Percentiles rank a stretch among this genome's conserved stretches.
phyloP scores from a whole-genome alignment of 352 stramenopile species.

The Phytophthora cactorum region DNA sequence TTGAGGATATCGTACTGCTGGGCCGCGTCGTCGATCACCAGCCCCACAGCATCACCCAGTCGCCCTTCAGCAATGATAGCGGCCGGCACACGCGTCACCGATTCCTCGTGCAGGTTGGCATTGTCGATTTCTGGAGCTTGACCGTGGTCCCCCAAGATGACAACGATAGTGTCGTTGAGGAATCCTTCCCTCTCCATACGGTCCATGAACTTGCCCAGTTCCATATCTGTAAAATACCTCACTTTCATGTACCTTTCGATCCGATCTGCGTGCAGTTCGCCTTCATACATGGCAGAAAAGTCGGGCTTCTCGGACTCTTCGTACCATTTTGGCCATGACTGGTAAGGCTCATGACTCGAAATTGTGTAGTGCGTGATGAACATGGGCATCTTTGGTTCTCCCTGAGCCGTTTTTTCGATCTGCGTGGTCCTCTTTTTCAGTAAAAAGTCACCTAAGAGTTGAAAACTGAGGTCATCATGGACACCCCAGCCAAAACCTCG shows the following conservation, averaged over 20 bases:
- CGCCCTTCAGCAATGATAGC: conserved; percentile 59
- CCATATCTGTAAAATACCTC: conserved; percentile 62
- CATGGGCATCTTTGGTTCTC: conserved; percentile 40
- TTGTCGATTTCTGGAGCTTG: conserved; percentile 54
- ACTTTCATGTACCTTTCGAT: conserved; percentile 61
- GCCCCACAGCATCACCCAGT: conserved; percentile 44
- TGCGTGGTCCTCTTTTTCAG: conserved; percentile 23
- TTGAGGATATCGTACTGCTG: conserved; percentile 70
- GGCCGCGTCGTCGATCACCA: conserved; percentile 47
- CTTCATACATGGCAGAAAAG: conserved; percentile 56
- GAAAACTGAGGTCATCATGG: conserved; percentile 5
- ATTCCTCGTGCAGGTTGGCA: conserved; percentile 51
- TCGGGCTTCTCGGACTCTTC: conserved; percentile 46
- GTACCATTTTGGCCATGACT: conserved; percentile 48
- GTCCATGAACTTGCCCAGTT: conserved; percentile 64
- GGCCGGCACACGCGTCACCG: conserved; percentile 45
- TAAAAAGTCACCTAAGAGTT: conserved; percentile 1
- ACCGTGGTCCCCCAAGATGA: conserved; percentile 63
- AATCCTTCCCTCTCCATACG: conserved; percentile 50
- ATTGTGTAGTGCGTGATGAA: conserved; percentile 73
- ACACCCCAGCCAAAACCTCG: conserved; percentile 2
- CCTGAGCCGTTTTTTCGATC: conserved; percentile 5
- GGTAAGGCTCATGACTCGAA: conserved; percentile 50
- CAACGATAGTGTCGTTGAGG: conserved; percentile 65
- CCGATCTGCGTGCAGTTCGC: conserved; percentile 35